These are phyloP conservation scores for Hortiboletus rubellus DNA, from an alignment of 1,284 basidiomycete genomes.

Conservation along the genomic window DNA sequence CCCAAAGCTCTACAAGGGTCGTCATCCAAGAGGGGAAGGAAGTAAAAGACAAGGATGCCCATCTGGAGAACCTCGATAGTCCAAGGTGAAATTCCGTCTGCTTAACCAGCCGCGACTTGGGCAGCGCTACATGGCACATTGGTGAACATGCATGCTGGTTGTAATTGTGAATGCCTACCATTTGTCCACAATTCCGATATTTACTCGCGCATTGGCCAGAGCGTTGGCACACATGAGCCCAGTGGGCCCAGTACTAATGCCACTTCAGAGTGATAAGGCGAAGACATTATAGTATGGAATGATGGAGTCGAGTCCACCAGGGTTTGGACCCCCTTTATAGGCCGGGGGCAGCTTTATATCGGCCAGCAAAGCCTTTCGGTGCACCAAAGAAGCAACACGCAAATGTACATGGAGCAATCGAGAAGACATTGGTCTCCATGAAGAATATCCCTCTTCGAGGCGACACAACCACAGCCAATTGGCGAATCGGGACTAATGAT, in stretches of 20 bases:
- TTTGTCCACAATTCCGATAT: constrained; percentile 30
- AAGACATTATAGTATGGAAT: constrained; percentile 6
- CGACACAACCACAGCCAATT: background rate
- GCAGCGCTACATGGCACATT: constrained; percentile 17
- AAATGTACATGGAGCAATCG: background rate
- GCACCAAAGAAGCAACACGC: background rate
- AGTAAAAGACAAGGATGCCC: background rate
- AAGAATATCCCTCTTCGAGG: background rate
- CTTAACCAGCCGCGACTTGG: constrained; percentile 40
- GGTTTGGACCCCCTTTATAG: constrained; percentile 1
- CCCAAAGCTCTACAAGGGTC: constrained; percentile 35
- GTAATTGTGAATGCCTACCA: constrained; percentile 17
- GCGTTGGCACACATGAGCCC: constrained; percentile 37
- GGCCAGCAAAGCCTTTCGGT: background rate
- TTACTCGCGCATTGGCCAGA: constrained; percentile 24
- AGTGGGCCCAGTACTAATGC: constrained; percentile 55
- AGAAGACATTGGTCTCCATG: background rate
- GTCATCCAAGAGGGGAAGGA: background rate
- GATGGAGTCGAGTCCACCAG: background rate
- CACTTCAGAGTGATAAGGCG: constrained; percentile 34
- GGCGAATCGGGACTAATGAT: too few relatives aligned
- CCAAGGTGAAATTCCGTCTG: constrained; percentile 44
- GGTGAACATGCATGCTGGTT: background rate
- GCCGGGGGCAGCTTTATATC: background rate
- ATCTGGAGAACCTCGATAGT: constrained; percentile 47